These are phyloP conservation scores for Periconia digitata DNA, from an alignment of 2,329 filamentous ascomycete genomes.

Conservation along the genomic window DNA sequence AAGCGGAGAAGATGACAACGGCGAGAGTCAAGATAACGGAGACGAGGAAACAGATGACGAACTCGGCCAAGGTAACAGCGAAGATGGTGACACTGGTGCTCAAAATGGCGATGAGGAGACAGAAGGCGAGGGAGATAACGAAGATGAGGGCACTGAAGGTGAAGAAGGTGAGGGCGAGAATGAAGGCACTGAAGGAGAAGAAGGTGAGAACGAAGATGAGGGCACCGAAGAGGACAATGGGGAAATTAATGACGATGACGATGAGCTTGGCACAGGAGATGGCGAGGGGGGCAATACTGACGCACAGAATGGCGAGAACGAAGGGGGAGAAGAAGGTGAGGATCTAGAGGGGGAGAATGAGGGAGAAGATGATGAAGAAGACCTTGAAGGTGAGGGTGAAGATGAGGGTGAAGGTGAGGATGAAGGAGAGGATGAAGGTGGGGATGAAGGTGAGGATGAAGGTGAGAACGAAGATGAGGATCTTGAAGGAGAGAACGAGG, in stretches of 20 bases:
- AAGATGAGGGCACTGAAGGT: not conserved
- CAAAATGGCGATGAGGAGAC: not conserved
- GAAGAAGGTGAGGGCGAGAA: not conserved
- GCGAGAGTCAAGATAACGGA: not conserved
- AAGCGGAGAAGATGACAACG: not conserved
- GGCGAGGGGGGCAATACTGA: not conserved
- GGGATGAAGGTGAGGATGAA: not conserved
- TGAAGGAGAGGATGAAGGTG: too few relatives aligned
- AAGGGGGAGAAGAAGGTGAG: too few relatives aligned
- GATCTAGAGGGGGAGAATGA: not conserved
- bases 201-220: not conserved
- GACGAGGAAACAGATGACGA: not conserved
- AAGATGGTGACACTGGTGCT: not conserved
- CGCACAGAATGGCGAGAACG: too few relatives aligned
- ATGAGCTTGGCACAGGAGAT: not conserved
- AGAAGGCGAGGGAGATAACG: not conserved
- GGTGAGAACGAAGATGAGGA: not conserved
- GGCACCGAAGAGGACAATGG: not conserved
- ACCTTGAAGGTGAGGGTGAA: too few relatives aligned
- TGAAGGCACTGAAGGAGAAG: not conserved
- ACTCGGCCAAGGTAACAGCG: not conserved
- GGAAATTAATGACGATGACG: not conserved
- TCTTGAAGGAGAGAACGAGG: not conserved
- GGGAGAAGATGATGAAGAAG: not conserved
- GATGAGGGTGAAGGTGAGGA: too few relatives aligned